A percentile compares a stretch with the other conserved stretches of the same genome.
Conservation (phyloP, 208 protist species). For the Wallacemonas sp. region DNA sequence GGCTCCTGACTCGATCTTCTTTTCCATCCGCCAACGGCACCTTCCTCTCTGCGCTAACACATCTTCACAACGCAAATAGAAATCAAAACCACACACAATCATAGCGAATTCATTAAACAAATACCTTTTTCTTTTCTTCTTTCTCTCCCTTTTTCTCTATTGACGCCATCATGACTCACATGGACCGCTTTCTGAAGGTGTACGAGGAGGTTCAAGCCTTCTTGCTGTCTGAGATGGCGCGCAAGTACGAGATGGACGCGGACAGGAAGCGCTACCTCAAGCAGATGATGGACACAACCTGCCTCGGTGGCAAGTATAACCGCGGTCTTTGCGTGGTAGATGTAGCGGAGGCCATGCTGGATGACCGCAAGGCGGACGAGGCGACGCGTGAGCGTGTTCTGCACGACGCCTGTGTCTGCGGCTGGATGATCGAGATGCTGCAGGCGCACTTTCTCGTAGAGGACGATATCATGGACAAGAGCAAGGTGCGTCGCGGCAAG, state of each 20-base stretch:
- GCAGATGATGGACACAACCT: slow-evolving; percentile 86
- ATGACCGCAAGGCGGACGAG: slow-evolving; percentile 50
- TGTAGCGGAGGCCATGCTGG: slow-evolving; percentile 59
- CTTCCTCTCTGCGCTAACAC: no score
- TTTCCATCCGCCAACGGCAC: no score
- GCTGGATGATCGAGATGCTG: slow-evolving; percentile 94
- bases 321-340: slow-evolving; percentile 85
- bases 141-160: not conserved
- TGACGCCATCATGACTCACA: slow-evolving; percentile 36
- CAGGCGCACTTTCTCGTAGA: slow-evolving; percentile 97
- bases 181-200: slow-evolving; percentile 73
- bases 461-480: slow-evolving; percentile 98
- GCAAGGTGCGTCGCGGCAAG: slow-evolving; percentile 93
- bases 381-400: slow-evolving; percentile 50
- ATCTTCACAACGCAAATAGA: no score
- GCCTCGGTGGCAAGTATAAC: slow-evolving; percentile 90
- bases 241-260: slow-evolving; percentile 70
- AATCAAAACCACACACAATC: no score
- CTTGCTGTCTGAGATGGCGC: slow-evolving; percentile 45
- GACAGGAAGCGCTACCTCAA: slow-evolving; percentile 73
- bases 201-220: slow-evolving; percentile 80
- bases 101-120: no score
- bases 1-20: no score
- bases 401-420: slow-evolving; percentile 92
- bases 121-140: not conserved